Conservation (phyloP, 2,329 filamentous ascomycete species). For the Ceratocystis ficicola region DNA sequence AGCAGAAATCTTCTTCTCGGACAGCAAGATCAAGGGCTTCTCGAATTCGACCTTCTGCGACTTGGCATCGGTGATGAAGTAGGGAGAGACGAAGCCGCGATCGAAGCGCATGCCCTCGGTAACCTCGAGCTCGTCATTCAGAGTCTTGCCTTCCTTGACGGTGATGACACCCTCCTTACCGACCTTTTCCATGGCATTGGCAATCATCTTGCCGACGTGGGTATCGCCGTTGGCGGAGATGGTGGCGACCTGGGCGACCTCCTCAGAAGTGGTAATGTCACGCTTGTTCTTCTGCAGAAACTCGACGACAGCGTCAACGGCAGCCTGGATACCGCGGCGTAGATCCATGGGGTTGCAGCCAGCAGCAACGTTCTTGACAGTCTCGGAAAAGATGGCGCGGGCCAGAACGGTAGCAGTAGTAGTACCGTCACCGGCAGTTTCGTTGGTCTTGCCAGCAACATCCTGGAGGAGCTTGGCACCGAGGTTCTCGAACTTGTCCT, state of each 20-base stretch:
- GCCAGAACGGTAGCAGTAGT: conserved; percentile 96
- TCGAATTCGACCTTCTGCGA: conserved; percentile 98
- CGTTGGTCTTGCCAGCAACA: conserved; percentile 98
- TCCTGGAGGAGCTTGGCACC: conserved; percentile 93
- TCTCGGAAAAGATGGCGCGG: conserved; percentile 98
- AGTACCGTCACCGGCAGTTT: conserved; percentile 95
- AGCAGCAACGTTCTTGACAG: conserved; percentile 97
- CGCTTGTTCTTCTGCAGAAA: conserved; percentile 93
- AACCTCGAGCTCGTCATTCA: conserved; percentile 93
- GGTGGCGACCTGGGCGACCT: conserved; percentile 95
- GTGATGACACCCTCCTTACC: conserved; percentile 99
- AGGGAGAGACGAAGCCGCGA: conserved; percentile 94
- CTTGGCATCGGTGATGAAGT: conserved; percentile 99
- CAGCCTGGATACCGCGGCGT: conserved; percentile 89
- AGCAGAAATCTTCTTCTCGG: conserved; percentile 99
- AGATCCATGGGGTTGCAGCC: conserved; percentile 99
- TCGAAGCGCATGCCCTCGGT: conserved; percentile 99
- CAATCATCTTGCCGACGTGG: conserved; percentile 90
- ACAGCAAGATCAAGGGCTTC: conserved; percentile 96
- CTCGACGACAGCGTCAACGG: conserved; percentile 86
- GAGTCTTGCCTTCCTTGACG: conserved; percentile 99
- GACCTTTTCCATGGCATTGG: conserved; percentile 98
- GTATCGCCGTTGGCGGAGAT: conserved; percentile 96
- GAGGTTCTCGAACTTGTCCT: conserved; percentile 99
- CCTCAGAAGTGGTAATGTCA: conserved; percentile 92